These are phyloP conservation scores for Chaetomiaceae sp. DNA, from an alignment of 2,329 filamentous ascomycete genomes.

Conservation along the genomic window DNA sequence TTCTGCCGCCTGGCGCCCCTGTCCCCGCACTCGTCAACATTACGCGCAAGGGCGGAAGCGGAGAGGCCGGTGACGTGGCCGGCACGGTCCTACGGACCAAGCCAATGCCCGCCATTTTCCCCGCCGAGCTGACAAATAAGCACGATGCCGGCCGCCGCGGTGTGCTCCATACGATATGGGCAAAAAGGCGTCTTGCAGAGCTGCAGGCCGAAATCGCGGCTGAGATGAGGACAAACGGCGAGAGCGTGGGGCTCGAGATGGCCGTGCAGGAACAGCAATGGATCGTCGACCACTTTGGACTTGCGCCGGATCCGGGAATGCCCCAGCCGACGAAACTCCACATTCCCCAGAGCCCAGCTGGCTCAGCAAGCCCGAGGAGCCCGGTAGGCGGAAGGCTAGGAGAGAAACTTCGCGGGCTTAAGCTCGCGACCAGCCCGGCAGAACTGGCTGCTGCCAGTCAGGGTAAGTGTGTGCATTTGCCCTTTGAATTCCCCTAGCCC, in stretches of 20 bases:
- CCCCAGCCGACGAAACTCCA: conserved; percentile 24
- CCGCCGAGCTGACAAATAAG: conserved; percentile 65
- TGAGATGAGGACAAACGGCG: conserved; percentile 69
- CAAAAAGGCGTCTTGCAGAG: conserved; percentile 71
- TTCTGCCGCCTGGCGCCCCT: conserved; percentile 67
- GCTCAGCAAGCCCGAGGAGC: conserved; percentile 44
- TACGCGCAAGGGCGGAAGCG: conserved; percentile 34
- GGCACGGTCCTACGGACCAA: conserved; percentile 59
- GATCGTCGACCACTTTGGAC: conserved; percentile 78
- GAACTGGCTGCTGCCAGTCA: conserved; percentile 53
- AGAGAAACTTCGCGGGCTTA: conserved; percentile 76
- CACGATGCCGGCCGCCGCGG: conserved; percentile 68
- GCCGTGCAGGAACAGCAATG: conserved; percentile 76
- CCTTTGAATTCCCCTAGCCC: too few species aligned
- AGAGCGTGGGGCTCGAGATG: conserved; percentile 82
- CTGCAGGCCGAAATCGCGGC: conserved; percentile 71
- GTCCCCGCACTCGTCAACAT: conserved; percentile 72
- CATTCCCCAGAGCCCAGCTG: conserved; percentile 28
- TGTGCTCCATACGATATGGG: conserved; percentile 87
- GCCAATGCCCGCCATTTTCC: conserved; percentile 82
- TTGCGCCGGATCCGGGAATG: conserved; percentile 36
- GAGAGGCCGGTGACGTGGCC: conserved; percentile 27
- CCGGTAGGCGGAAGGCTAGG: conserved; percentile 66
- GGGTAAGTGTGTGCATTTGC: conserved; percentile 40
- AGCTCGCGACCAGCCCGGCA: conserved; percentile 66